Evolutionary conservation across 176 grass and related monocot genomes (phyloP), one percentile per base, ranked within the genome.

Genomic region (Triticum urartu): DNA sequence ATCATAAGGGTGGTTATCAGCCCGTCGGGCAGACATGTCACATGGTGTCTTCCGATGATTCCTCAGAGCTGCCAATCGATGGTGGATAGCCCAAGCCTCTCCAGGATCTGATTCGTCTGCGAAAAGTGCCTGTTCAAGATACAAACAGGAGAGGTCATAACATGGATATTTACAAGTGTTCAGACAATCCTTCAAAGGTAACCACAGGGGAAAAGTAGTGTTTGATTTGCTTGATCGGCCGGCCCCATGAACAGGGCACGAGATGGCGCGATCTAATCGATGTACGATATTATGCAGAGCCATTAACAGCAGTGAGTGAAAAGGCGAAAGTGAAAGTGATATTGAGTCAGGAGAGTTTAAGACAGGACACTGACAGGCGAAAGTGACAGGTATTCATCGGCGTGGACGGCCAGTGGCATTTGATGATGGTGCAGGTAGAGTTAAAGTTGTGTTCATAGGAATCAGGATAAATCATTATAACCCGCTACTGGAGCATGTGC

Each of bases 51-150:
- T 63, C 43, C 11, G 43, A 47, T 47, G 43, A 47, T 47, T 47
- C 28, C 50, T 54, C 92, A 99, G 47, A 99, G 87, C 79, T 99
- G 94, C 94, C 97, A 99, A 78, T 96, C 92, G 38, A 99, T 96
- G 45, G 87, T 83, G 68, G 92, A 84, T 84, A 91, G 70, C 3
- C 90, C 92, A 6, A 93, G 85, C 80, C 77, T 93, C 79, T 96
- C 92, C 50, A 99, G 58, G 79, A 92, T 90, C 83, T 92, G 54
- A 88, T 99, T 99, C 76, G 97, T 96, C 82, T 91, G 38, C 17
- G 97, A 99, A 71, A 96, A 96, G 88, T 99, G 97, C 87, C 94
- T 99, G 86, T 63, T 59, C 3, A 88, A 70, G 34, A 32, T 21
- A 21, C 36, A 70, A 54, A 54, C 66, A 91, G 2, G 54, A 65